phyloP scores from a whole-genome alignment of 345 rosid species.

The Salix viminalis region DNA sequence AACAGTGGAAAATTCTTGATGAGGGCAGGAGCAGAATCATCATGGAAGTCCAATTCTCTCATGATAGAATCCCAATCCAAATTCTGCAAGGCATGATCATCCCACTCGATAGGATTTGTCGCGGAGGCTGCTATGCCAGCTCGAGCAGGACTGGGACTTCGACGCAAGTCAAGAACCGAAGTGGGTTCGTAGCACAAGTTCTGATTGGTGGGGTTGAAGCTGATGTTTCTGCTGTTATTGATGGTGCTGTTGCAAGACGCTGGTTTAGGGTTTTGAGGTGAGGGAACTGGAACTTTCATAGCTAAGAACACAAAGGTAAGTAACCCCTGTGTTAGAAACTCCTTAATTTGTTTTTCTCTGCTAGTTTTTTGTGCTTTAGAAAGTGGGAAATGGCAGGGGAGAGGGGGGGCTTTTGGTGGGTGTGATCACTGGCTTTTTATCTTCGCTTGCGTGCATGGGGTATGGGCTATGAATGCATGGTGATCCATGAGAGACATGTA shows the following conservation, averaged over 20 bases:
- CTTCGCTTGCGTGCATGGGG: conserved; percentile 43
- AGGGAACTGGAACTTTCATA: conserved; percentile 61
- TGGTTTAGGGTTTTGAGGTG: conserved; percentile 27
- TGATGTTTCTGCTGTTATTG: conserved; percentile 14
- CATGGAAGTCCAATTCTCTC: conserved; percentile 70
- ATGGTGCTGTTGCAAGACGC: conserved; percentile 23
- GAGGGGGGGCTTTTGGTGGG: conserved; percentile 50
- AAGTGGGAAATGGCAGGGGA: conserved; percentile 16
- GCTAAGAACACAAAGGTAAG: conserved; percentile 10
- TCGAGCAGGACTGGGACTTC: conserved; percentile 45
- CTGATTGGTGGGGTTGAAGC: conserved; percentile 5
- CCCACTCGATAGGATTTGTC: conserved; percentile 37
- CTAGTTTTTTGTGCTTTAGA: background rate
- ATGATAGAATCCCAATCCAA: conserved; percentile 91
- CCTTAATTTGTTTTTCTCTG: background rate
- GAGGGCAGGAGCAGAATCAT: conserved; percentile 47
- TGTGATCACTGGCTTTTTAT: conserved; percentile 53
- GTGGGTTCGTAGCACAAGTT: conserved; percentile 59
- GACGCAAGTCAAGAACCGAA: conserved; percentile 67
- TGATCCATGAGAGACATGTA: conserved; percentile 19
- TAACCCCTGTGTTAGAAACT: background rate
- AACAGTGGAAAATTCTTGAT: conserved; percentile 13
- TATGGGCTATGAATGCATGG: background rate
- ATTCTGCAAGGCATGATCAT: conserved; percentile 56
- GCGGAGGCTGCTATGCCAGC: conserved; percentile 29